A percentile compares a stretch with the other conserved stretches of the same genome.
Evolutionary conservation across 2,329 filamentous ascomycete species (phyloP).

Genomic region (Sporothrix variecibatus): DNA sequence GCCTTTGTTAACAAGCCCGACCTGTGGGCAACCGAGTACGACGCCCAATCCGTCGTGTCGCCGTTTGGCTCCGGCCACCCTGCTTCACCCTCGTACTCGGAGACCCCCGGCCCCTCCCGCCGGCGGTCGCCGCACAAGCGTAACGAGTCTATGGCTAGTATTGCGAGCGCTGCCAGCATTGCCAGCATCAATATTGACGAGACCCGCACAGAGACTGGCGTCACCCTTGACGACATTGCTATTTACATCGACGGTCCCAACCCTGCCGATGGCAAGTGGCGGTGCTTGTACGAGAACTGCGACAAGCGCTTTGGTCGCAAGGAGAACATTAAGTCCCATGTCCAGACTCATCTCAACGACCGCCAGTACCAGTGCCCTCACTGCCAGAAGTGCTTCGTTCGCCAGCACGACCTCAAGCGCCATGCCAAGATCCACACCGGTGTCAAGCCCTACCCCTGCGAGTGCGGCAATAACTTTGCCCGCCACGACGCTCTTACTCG

Average conservation of each 20-base stretch:
- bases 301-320: conserved; percentile 92
- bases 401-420: conserved; percentile 94
- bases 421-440: conserved; percentile 97
- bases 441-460: conserved; percentile 91
- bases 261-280: conserved; percentile 73
- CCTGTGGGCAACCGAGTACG: conserved; percentile 38
- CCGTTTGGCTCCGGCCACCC: conserved; percentile 25
- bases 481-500: conserved; percentile 92
- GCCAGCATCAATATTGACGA: conserved; percentile 65
- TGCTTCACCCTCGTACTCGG: conserved; percentile 25
- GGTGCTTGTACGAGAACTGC: conserved; percentile 73
- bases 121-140: conserved; percentile 51
- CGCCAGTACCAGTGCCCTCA: conserved; percentile 91
- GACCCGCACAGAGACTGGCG: conserved; percentile 74
- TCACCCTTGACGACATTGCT: conserved; percentile 82
- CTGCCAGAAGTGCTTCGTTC: conserved; percentile 93
- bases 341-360: conserved; percentile 96
- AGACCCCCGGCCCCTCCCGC: conserved; percentile 34
- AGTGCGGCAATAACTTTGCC: conserved; percentile 92
- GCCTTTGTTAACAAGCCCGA: conserved; percentile 49
- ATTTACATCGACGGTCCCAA: conserved; percentile 74
- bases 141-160: conserved; percentile 61
- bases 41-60: conserved; percentile 30
- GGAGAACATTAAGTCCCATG: conserved; percentile 98
- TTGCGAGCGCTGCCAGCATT: conserved; percentile 57